These are phyloP conservation scores for Suillus fuscotomentosus DNA, from an alignment of 768 basidiomycete species.

Conservation along the genomic window DNA sequence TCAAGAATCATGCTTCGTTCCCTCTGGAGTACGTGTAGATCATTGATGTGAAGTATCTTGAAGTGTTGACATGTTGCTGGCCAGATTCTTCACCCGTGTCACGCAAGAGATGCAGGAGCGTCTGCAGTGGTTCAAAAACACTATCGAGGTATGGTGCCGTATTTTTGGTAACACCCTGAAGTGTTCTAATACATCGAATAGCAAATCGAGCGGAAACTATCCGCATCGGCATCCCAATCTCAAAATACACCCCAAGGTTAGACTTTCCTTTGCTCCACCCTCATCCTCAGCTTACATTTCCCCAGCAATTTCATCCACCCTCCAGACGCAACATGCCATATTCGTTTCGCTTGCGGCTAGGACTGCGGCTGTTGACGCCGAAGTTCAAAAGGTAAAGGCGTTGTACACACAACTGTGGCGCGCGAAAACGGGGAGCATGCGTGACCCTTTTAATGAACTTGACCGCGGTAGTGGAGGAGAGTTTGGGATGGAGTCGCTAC, in stretches of 20 bases:
- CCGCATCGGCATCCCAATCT: slow-evolving; percentile 59
- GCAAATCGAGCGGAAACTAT: slow-evolving; percentile 77
- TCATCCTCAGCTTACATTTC: slow-evolving; percentile 9
- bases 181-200: slow-evolving; percentile 2
- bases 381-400: slow-evolving; percentile 73
- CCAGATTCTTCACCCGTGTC: slow-evolving; percentile 70
- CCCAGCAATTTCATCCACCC: slow-evolving; percentile 68
- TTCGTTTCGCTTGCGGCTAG: slow-evolving; percentile 77
- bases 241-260: slow-evolving; percentile 77
- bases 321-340: slow-evolving; percentile 77
- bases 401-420: slow-evolving; percentile 80
- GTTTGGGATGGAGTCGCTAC: slow-evolving; percentile 40
- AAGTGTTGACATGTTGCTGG: neutral
- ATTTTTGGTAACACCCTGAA: neutral
- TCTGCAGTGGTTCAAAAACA: slow-evolving; percentile 75
- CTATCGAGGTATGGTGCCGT: slow-evolving; percentile 59
- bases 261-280: slow-evolving; percentile 6
- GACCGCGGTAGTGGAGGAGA: slow-evolving; percentile 40
- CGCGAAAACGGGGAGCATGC: slow-evolving; percentile 74
- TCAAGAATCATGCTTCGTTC: slow-evolving; percentile 80
- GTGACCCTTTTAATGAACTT: slow-evolving; percentile 73
- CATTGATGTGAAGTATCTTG: neutral
- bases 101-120: slow-evolving; percentile 71
- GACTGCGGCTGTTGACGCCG: slow-evolving; percentile 70
- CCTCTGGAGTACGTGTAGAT: slow-evolving; percentile 63